Evolutionary conservation across 371 early-diverging fungal species (phyloP).

Genomic region (Batkoa obscura): DNA sequence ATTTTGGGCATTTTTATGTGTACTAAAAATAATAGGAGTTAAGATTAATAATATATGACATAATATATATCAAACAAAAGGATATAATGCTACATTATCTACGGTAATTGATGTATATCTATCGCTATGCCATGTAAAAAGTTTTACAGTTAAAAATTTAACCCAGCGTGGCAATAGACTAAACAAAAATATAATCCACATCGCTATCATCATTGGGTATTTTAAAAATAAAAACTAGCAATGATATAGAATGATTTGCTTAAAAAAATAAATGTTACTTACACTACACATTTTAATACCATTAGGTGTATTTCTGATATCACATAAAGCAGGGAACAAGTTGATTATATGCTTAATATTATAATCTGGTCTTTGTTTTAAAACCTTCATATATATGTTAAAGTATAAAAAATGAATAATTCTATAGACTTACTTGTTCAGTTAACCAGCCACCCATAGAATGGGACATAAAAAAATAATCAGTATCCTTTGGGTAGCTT

Average conservation of each 20-base stretch:
- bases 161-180: too few relatives aligned
- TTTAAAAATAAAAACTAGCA: too few relatives aligned
- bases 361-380: not conserved
- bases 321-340: not conserved
- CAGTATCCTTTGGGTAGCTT: conserved; percentile 22
- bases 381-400: not conserved
- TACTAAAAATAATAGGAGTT: not conserved
- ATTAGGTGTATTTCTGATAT: not conserved
- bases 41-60: not conserved
- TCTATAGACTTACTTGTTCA: conserved; percentile 12
- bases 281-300: not conserved
- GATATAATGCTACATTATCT: not conserved
- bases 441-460: conserved; percentile 44
- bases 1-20: not conserved
- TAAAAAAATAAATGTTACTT: too few relatives aligned
- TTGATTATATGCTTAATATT: not conserved
- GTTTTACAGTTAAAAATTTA: not conserved
- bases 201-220: too few relatives aligned
- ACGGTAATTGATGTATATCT: not conserved
- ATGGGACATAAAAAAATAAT: conserved; percentile 40
- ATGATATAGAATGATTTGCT: too few relatives aligned
- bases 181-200: too few relatives aligned
- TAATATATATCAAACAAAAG: not conserved
- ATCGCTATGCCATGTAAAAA: not conserved
- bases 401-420: not conserved